Conservation (phyloP, 768 basidiomycete genomes). For the Rhodotorula sphaerocarpa region DNA sequence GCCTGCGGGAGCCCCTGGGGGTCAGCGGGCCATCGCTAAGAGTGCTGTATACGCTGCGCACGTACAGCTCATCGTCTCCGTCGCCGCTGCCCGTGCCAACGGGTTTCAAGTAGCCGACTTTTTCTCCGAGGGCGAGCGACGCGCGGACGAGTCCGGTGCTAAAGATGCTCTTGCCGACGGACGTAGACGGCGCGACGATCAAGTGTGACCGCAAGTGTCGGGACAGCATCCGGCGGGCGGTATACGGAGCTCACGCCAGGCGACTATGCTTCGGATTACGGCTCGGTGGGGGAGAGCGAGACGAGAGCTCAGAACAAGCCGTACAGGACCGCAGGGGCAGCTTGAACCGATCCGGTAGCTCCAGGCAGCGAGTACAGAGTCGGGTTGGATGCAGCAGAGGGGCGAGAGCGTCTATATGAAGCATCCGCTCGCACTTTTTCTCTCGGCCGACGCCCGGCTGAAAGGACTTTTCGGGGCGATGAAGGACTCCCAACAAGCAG, state of each 20-base stretch:
- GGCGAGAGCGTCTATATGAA: no score
- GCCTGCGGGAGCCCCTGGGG: conserved; percentile 1
- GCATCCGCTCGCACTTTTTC: no score
- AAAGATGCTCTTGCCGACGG: conserved; percentile 89
- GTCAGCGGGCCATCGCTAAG: neutral
- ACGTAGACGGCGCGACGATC: conserved; percentile 90
- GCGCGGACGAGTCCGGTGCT: conserved; percentile 75
- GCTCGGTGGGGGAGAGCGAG: neutral
- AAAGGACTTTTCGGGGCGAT: no score
- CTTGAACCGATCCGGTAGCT: no score
- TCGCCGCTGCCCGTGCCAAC: conserved; percentile 74
- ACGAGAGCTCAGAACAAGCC: no score
- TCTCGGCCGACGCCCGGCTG: no score
- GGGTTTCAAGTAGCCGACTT: conserved; percentile 57
- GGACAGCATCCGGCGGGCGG: conserved; percentile 52
- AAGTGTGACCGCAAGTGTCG: conserved; percentile 77
- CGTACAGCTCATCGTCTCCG: conserved; percentile 76
- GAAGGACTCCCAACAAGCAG: no score
- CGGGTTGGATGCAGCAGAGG: no score
- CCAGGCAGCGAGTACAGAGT: no score
- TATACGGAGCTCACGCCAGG: no score
- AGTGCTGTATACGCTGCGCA: no score
- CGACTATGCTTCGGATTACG: neutral
- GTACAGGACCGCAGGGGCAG: no score
- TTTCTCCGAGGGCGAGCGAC: conserved; percentile 44